phyloP scores from a whole-genome alignment of 768 basidiomycete species.

The Suillus variegatus region DNA sequence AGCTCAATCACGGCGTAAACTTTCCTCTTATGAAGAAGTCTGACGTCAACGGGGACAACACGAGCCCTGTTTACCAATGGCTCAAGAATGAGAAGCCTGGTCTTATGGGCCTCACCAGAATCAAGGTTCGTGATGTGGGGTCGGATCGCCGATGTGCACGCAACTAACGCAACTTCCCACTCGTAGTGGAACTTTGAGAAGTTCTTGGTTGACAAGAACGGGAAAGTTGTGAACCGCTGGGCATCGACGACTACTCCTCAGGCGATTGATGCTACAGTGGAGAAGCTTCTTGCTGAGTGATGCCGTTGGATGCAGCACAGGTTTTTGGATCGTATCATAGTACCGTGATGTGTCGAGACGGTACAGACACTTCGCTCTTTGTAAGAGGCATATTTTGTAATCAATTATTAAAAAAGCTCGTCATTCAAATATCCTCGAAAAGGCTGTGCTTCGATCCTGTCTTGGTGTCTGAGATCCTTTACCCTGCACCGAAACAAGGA shows the following conservation, averaged over 20 bases:
- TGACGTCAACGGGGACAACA: conserved; percentile 86
- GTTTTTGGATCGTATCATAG: background rate
- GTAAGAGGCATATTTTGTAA: background rate
- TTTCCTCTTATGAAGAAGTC: conserved; percentile 94
- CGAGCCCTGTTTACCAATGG: conserved; percentile 85
- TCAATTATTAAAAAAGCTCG: no score
- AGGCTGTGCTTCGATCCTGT: no score
- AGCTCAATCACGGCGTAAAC: conserved; percentile 82
- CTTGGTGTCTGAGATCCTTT: no score
- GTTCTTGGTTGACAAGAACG: conserved; percentile 69
- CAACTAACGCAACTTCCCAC: background rate
- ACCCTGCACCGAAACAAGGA: no score
- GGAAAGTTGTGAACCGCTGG: conserved; percentile 63
- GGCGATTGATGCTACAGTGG: conserved; percentile 61
- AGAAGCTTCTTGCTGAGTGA: conserved; percentile 52
- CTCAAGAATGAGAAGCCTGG: conserved; percentile 81
- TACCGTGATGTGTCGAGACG: background rate
- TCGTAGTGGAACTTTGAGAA: conserved; percentile 89
- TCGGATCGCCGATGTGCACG: conserved; percentile 34
- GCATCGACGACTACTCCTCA: conserved; percentile 73
- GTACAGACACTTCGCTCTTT: background rate
- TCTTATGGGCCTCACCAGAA: conserved; percentile 61
- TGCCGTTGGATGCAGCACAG: background rate
- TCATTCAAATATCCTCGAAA: no score
- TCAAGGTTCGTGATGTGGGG: background rate